Base-by-base conservation (phyloP, 306 rosid genomes). In the Cucumis sativus region DNA sequence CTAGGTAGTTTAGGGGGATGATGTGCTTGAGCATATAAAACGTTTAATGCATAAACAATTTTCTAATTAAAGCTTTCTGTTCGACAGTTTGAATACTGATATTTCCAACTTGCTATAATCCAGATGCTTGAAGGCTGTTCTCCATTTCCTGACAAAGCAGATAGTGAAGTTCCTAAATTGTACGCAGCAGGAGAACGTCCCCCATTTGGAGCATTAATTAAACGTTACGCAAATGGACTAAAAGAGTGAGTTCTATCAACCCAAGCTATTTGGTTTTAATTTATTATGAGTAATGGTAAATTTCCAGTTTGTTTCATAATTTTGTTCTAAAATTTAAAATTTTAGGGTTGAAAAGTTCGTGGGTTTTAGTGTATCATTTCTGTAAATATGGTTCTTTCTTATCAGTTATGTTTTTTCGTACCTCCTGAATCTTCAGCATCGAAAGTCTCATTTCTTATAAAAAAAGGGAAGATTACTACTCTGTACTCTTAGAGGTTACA, bases 61-160 rank as follows among this genome's bases (percentile, higher is more conserved):
- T 67, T 13, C 7, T 40, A 67, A 18, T 23, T 39, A n/a, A 65
- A n/a, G 30, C 23, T 70, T 23, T 45, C 52, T 70, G 41, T 23
- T 70, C 37, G 41, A 23, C 7, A 47, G 58, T 70, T 47, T 47
- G 21, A 70, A 23, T 16, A 11, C 47, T 82, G 84, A 84, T 80
- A 80, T 78, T 78, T 51, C 41, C 82, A 7, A 43, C 80, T 58
- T 74, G 75, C 6, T 83, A 23, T 82, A 41, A 65, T 79, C 79
- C 74, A 94, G 98, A 94, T 94, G 98, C 89, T 92, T 76, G 98
- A 94, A 85, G 96, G 96, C 66, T 86, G 87, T 55, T 91, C 80
- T 11, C 98, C 98, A 56, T 94, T 94, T 81, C 56, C 76, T 75
- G 82, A 87, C 21, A 89, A 88, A 81, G 76, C 83, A 69, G 98